phyloP scores from a whole-genome alignment of 495 filamentous ascomycete species.

The Penicillium arizonense region DNA sequence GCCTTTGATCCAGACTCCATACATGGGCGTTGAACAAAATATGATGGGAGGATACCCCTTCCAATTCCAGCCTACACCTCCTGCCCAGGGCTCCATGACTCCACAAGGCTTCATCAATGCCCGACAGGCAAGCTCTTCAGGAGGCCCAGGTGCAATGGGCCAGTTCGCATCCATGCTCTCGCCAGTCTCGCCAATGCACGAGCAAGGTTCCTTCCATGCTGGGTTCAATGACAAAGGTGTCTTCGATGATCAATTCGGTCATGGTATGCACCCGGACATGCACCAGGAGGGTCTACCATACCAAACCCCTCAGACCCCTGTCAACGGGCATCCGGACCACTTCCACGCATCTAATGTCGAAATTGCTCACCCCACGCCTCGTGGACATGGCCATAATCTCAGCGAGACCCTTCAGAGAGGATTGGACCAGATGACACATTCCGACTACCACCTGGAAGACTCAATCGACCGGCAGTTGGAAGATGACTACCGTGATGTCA shows the following conservation, averaged over 20 bases:
- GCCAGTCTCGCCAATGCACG: slow-evolving; percentile 45
- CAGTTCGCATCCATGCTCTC: slow-evolving; percentile 45
- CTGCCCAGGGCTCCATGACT: slow-evolving; percentile 41
- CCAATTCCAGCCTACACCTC: slow-evolving; percentile 47
- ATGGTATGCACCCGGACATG: slow-evolving; percentile 25
- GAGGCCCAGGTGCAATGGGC: slow-evolving; percentile 31
- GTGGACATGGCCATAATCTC: slow-evolving; percentile 62
- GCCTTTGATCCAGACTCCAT: slow-evolving; percentile 48
- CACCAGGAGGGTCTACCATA: slow-evolving; percentile 29
- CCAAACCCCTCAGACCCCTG: slow-evolving; percentile 32
- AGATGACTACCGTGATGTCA: slow-evolving; percentile 52
- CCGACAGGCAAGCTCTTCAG: slow-evolving; percentile 31
- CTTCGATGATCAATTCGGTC: slow-evolving; percentile 22
- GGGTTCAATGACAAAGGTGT: slow-evolving; percentile 31
- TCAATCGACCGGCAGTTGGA: slow-evolving; percentile 70
- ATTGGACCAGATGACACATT: slow-evolving; percentile 66
- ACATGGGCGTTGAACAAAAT: slow-evolving; percentile 41
- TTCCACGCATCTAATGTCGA: slow-evolving; percentile 50
- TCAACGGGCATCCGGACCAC: slow-evolving; percentile 36
- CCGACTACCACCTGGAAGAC: slow-evolving; percentile 75
- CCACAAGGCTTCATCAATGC: slow-evolving; percentile 45
- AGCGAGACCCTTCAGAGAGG: slow-evolving; percentile 79
- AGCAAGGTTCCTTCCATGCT: slow-evolving; percentile 32
- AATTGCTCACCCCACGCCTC: slow-evolving; percentile 64
- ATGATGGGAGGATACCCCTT: slow-evolving; percentile 37